Percentiles rank a stretch among this genome's conserved stretches.
Evolutionary conservation across 306 rosid species (phyloP).

Genomic region (Dryas drummondii): DNA sequence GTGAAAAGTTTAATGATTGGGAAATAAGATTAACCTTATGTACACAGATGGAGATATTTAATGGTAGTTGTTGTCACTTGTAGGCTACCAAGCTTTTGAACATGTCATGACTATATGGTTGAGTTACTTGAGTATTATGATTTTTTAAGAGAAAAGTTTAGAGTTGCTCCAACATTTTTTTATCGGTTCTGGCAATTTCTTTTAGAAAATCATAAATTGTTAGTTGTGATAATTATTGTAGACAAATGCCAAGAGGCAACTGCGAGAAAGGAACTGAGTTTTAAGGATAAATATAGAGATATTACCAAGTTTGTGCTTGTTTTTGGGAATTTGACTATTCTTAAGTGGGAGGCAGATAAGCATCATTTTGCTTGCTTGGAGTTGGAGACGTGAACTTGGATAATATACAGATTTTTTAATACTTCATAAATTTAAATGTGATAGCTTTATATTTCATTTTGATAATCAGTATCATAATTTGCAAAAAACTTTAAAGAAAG

Average conservation of each 20-base stretch:
- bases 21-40: background rate
- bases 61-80: background rate
- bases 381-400: background rate
- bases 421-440: background rate
- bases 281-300: background rate
- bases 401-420: background rate
- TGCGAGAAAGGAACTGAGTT: background rate
- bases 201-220: background rate
- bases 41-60: background rate
- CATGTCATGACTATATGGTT: conserved; percentile 11
- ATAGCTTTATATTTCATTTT: background rate
- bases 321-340: conserved; percentile 4
- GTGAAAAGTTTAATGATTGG: background rate
- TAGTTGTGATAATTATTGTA: too few species aligned
- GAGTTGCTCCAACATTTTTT: background rate
- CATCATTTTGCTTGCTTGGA: background rate
- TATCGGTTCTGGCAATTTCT: background rate
- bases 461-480: background rate
- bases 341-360: conserved; percentile 1
- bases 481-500: background rate
- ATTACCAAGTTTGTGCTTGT: background rate
- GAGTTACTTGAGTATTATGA: background rate
- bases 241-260: too few species aligned
- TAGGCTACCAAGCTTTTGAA: background rate
- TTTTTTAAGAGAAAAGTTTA: conserved; percentile 1